Conservation (phyloP, 2,329 filamentous ascomycete species). For the Phialophora tarda region DNA sequence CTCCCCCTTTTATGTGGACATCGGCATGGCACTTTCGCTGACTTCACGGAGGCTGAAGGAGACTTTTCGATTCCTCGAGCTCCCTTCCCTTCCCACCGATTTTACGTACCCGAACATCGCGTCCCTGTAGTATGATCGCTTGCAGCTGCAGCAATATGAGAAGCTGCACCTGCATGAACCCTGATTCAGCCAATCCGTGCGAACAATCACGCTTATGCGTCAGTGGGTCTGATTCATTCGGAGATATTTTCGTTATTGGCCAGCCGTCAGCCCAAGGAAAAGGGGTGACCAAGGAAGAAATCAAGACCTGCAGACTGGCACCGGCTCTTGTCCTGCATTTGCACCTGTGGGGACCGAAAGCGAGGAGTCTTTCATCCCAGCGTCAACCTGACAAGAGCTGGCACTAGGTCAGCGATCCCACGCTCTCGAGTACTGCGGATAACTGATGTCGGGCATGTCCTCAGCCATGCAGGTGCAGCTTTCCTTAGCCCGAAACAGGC, state of each 20-base stretch:
- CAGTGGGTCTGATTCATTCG: slow-evolving; percentile 20
- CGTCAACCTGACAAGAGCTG: slow-evolving; percentile 13
- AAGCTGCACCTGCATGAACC: slow-evolving; percentile 14
- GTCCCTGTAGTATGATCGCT: slow-evolving; percentile 17
- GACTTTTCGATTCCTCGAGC: not conserved
- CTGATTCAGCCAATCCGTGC: slow-evolving; percentile 9
- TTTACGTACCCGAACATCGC: slow-evolving; percentile 8
- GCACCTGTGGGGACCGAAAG: slow-evolving; percentile 14
- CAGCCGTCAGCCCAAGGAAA: slow-evolving; percentile 13
- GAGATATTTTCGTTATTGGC: slow-evolving; percentile 25
- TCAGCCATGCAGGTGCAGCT: slow-evolving; percentile 9
- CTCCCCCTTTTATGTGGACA: not conserved
- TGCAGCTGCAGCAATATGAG: not conserved
- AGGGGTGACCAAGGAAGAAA: slow-evolving; percentile 22
- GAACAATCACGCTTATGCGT: slow-evolving; percentile 31
- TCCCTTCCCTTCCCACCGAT: not conserved
- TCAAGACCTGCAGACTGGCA: slow-evolving; percentile 17
- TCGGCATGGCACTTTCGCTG: not conserved
- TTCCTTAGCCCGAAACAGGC: slow-evolving; percentile 19
- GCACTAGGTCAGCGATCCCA: not conserved
- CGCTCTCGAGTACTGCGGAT: not conserved
- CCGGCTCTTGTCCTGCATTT: slow-evolving; percentile 24
- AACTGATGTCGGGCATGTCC: not conserved
- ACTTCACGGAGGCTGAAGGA: slow-evolving; percentile 3
- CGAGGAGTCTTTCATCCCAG: slow-evolving; percentile 8